Evolutionary conservation across 768 basidiomycete genomes (phyloP).

Genomic region (Trametes villosa): DNA sequence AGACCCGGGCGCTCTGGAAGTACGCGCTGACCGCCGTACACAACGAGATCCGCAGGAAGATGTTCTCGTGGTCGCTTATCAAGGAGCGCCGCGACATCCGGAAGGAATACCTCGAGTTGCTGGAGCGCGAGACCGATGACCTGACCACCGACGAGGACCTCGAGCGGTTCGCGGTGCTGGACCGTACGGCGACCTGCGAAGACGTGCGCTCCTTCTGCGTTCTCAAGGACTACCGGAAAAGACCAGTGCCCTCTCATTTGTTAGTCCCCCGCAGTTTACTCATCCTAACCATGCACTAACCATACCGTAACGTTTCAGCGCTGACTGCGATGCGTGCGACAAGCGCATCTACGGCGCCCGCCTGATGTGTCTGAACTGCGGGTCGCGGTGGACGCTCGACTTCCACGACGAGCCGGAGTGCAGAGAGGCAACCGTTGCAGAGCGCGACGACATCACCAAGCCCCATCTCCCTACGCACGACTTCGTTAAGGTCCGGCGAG

Average conservation of each 20-base stretch:
- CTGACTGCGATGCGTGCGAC: slow-evolving; percentile 23
- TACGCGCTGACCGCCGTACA: slow-evolving; percentile 35
- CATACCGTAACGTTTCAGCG: not conserved
- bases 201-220: slow-evolving; percentile 11
- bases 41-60: slow-evolving; percentile 27
- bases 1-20: slow-evolving; percentile 36
- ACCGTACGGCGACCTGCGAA: slow-evolving; percentile 8
- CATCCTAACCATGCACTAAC: not conserved
- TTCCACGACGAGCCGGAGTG: slow-evolving; percentile 27
- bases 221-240: slow-evolving; percentile 7
- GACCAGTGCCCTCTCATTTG: not conserved
- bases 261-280: not conserved
- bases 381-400: slow-evolving; percentile 22
- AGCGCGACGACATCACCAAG: slow-evolving; percentile 1
- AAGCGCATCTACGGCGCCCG: slow-evolving; percentile 21
- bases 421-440: slow-evolving; percentile 4
- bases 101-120: slow-evolving; percentile 35
- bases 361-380: slow-evolving; percentile 18
- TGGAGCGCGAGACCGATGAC: slow-evolving; percentile 28
- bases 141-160: not conserved
- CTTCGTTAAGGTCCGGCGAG: slow-evolving; percentile 24
- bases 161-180: slow-evolving; percentile 8
- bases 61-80: slow-evolving; percentile 40
- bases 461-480: slow-evolving; percentile 25
- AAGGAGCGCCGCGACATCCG: slow-evolving; percentile 34